Conservation (phyloP, 306 rosid species). For the Senna tora region DNA sequence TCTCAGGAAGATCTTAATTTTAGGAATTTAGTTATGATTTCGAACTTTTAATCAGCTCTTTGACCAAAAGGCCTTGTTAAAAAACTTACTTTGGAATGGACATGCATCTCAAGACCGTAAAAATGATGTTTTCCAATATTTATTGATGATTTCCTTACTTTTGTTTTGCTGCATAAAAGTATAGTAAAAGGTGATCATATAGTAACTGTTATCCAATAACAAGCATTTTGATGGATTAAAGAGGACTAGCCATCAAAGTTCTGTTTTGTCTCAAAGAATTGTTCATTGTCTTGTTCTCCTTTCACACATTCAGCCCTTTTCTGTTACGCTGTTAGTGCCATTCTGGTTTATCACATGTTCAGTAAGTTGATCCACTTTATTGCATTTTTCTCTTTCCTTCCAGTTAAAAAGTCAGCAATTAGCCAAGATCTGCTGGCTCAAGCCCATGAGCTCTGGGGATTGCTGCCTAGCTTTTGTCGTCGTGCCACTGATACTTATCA, state of each 20-base stretch:
- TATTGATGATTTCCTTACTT: neutral
- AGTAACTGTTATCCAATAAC: slow-evolving; percentile 11
- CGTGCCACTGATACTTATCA: slow-evolving; percentile 70
- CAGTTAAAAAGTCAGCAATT: slow-evolving; percentile 55
- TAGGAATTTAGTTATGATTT: neutral
- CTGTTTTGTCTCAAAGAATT: neutral
- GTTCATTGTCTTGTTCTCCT: slow-evolving; percentile 12
- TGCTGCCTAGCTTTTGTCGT: slow-evolving; percentile 89
- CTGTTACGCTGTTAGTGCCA: slow-evolving; percentile 9
- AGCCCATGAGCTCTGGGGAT: slow-evolving; percentile 65
- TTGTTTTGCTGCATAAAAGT: neutral
- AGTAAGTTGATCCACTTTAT: slow-evolving; percentile 26
- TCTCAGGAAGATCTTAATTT: neutral
- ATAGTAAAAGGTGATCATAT: neutral
- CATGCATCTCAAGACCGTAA: neutral
- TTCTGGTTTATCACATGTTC: slow-evolving; percentile 19
- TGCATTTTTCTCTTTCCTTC: slow-evolving; percentile 26
- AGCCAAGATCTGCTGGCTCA: slow-evolving; percentile 61
- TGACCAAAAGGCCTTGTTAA: neutral
- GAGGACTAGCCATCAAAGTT: slow-evolving; percentile 15
- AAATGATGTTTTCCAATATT: neutral
- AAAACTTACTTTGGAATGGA: neutral
- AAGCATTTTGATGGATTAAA: slow-evolving; percentile 2
- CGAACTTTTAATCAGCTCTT: neutral
- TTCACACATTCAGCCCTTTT: slow-evolving; percentile 1